Base-by-base conservation (phyloP, 2,329 filamentous ascomycete genomes). In the Colletotrichum theobromicola region DNA sequence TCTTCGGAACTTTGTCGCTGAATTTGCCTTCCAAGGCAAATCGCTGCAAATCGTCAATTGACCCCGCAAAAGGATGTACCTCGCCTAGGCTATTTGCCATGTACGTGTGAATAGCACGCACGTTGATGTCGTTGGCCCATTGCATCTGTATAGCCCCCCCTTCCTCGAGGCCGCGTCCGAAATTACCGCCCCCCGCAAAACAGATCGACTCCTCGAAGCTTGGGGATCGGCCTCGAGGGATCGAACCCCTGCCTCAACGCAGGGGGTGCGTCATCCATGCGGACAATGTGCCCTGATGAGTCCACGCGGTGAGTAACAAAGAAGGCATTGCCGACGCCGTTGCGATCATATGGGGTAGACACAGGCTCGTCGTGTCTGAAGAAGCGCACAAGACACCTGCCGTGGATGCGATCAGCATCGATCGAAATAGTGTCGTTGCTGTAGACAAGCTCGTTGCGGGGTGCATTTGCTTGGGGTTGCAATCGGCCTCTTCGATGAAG, bases 131-230 rank as follows among this genome's bases (percentile, higher is more conserved):
- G 30, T 96, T 92, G 0, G 91, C 91, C 86, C 90, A 93, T 4
- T 87, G 85, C 81, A 94, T 93, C 30, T 91, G 81, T 1, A 95
- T 87, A 0, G 87, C 91, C 1, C 92, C 91, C 1, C 90, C 91
- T 67, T 95, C 94, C 81, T 95, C 94, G 0, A 97, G 85, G 0
- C 94, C 94, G 34, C 93, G 88, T 7, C 94, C 94, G 66, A 97
- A 91, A 67, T 93, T 95, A 0, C 95, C 94, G 21, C 93, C 93
- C 1, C 1, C 95, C 95, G 77, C 93, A 95, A 79, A 95, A 97
- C 0, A 97, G 84, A 76, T 95, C 94, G 5, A 96, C 83, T 0
- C 92, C 93, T 7, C 84, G 85, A 10, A 94, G 85, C 72, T 86
- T 87, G 21, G 79, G 75, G 7, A 77, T 70, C 7, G 74, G 35